Evolutionary conservation across 305 asterid genomes (phyloP).

Genomic region (Coffea humblotiana): DNA sequence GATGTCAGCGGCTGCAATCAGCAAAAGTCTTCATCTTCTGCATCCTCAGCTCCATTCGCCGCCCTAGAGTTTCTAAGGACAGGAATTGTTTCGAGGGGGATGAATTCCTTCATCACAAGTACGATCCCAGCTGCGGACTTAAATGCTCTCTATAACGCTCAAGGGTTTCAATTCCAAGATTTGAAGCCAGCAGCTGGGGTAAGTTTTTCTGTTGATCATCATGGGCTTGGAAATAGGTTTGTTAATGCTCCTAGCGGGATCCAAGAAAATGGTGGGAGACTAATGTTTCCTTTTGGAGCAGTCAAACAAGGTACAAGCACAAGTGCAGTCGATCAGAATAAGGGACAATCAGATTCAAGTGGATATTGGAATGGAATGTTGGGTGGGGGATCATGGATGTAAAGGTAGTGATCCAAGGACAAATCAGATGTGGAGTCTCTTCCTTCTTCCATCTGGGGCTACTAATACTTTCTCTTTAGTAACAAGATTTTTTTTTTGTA

Average conservation of each 20-base stretch:
- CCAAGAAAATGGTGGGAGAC: constrained; percentile 39
- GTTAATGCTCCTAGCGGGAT: constrained; percentile 12
- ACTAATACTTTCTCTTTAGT: not conserved
- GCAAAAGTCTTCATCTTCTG: constrained; percentile 28
- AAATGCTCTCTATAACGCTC: constrained; percentile 28
- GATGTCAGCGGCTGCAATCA: constrained; percentile 28
- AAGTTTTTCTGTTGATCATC: constrained; percentile 30
- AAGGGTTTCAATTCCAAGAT: constrained; percentile 59
- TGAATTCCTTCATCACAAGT: constrained; percentile 37
- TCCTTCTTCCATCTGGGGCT: not conserved
- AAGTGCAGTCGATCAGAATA: constrained; percentile 22
- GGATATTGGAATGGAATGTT: constrained; percentile 75
- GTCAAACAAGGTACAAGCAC: constrained; percentile 33
- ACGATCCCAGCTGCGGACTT: constrained; percentile 22
- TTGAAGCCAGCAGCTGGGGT: constrained; percentile 43
- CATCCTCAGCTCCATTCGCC: constrained; percentile 35
- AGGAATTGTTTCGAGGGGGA: constrained; percentile 41
- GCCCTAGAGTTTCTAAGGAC: constrained; percentile 48
- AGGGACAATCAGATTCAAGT: constrained; percentile 47
- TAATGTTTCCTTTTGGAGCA: constrained; percentile 55
- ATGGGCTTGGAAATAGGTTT: constrained; percentile 26
- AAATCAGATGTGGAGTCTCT: not conserved
- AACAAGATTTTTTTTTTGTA: not conserved
- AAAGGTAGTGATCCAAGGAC: constrained; percentile 10
- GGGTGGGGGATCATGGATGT: constrained; percentile 61